Evolutionary conservation across 2,329 filamentous ascomycete genomes (phyloP), one percentile per base, ranked within the genome.

Genomic region (Metarhizium guizhouense): DNA sequence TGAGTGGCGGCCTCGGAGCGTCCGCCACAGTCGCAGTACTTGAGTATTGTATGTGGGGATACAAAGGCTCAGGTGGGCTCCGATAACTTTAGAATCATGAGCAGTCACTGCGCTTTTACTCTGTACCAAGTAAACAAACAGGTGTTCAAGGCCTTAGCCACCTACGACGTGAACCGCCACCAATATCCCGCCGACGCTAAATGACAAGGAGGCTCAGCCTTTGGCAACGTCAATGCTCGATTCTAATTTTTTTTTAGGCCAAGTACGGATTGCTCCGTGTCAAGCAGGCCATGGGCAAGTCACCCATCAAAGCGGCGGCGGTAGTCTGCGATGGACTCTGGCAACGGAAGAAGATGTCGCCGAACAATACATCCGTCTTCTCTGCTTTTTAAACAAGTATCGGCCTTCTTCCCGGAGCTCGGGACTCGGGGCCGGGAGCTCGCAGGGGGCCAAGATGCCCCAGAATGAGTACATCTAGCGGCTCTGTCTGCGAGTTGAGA

Each of bases 401-500:
- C 20, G 45, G 45, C 11, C 20, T 48, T 48, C 38, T 40, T 40
- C 11, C 45, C 51, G 54, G 45, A 43, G 51, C 34, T 42, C 38
- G 54, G 51, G 47, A 16, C 38, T 25, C 29, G n/a, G 47, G 47
- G 16, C 34, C 48, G 47, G 51, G 29, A 54, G 18, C 32, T n/a
- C 36, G 30, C 47, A 47, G 45, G 47, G 43, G 47, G n/a, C 6
- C 42, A 45, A 50, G 5, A 52, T 42, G 54, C 49, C 43, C 50
- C 54, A 38, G 34, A 47, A 49, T 53, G 54, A 53, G 49, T 3
- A 48, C 45, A 32, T 30, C 18, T 45, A 50, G 54, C 50, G 54
- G 54, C 49, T 55, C 51, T 55, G 6, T 49, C 51, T 50, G 54
- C 49, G 52, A 30, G 36, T 34, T 53, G 48, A 56, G 51, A 52